phyloP scores from a whole-genome alignment of 2,329 filamentous ascomycete species.

The Diaporthe citri region DNA sequence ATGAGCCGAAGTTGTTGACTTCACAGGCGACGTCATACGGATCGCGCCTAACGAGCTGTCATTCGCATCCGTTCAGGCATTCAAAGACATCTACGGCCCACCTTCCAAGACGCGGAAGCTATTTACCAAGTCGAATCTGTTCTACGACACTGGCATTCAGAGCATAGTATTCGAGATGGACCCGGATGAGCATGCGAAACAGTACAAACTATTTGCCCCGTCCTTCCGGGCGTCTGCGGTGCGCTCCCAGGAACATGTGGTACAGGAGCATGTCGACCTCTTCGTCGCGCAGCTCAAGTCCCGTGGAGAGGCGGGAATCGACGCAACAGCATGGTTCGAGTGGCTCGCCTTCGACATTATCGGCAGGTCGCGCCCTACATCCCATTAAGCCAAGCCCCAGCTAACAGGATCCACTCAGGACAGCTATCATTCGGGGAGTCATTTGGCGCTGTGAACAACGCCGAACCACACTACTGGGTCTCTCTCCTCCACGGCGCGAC shows the following conservation, averaged over 20 bases:
- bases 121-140: conserved; percentile 40
- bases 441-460: conserved; percentile 40
- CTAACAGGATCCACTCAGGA: conserved; percentile 30
- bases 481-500: conserved; percentile 38
- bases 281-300: conserved; percentile 41
- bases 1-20: background rate
- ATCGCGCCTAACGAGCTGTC: conserved; percentile 44
- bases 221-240: conserved; percentile 43
- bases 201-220: conserved; percentile 42
- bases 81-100: conserved; percentile 41
- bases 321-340: conserved; percentile 42
- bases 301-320: conserved; percentile 34
- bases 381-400: rapidly evolving
- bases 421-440: conserved; percentile 43
- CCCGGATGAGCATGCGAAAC: conserved; percentile 42
- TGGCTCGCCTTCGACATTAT: conserved; percentile 47
- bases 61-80: conserved; percentile 36
- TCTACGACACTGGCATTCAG: conserved; percentile 41
- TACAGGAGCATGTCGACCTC: conserved; percentile 42
- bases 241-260: conserved; percentile 44
- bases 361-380: conserved; percentile 19
- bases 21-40: conserved; percentile 39
- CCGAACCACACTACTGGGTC: conserved; percentile 40
- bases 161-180: conserved; percentile 42
- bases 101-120: conserved; percentile 42